Base-by-base conservation (phyloP, 164 flowering plant species). In the Chimonanthus salicifolius region DNA sequence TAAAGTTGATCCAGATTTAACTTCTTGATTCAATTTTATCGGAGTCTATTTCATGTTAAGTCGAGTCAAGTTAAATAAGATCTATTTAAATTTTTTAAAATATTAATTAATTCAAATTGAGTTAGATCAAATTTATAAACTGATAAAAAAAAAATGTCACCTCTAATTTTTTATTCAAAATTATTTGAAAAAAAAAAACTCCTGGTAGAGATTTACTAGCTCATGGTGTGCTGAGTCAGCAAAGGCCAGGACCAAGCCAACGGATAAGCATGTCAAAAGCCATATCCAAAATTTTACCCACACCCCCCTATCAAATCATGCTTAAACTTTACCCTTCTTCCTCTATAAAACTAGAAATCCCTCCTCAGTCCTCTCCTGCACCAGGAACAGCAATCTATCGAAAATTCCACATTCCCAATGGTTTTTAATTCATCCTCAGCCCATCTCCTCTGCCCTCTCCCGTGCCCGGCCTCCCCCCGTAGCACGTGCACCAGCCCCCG, bases 401-500 rank as follows among this genome's bases (percentile, higher is more conserved):
- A 8, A 4, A 13, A 43, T 15, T 15, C 48, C 46, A 13, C 78
- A 18, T n/a, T 74, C 62, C 9, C 70, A 50, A 5, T 47, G 62
- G 58, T 70, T 47, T 18, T 75, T 11, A 50, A 71, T 46, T 67
- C 76, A 72, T 45, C 6, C 49, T 11, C 71, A 45, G 54, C 48
- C 67, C 4, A 64, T 62, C 11, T 11, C 75, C 65, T 4, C 50
- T 43, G 1, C 9, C 70, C 62, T 5, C 21, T 10, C 47, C 70
- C 4, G 11, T 13, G 49, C 16, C 69, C 33, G 8, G 68, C 20
- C n/a, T 33, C 47, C 48, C 64, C 2, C 58, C 44, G 43, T 43
- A 74, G 16, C 6, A 49, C 1, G 8, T 49, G 58, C 70, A 33
- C 66, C 70, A 47, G 51, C n/a, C 72, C 54, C 77, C 83, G 74